Conservation (phyloP, 2,329 filamentous ascomycete genomes). For the Nannizziopsis barbatae region DNA sequence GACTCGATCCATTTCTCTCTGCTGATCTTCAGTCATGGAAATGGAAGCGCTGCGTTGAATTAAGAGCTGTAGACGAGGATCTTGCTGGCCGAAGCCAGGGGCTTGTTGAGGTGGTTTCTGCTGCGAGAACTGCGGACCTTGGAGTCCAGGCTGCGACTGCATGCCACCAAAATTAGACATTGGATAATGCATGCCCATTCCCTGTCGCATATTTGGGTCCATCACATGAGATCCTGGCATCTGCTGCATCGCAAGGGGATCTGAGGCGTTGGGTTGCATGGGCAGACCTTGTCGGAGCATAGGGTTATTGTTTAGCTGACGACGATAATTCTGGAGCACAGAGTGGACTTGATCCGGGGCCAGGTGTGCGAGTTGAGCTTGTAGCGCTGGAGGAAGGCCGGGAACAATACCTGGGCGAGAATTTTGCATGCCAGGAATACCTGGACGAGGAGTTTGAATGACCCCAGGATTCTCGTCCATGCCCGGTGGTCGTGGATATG, state of each 20-base stretch:
- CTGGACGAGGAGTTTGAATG: conserved; percentile 23
- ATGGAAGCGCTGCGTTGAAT: conserved; percentile 26
- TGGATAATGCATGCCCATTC: conserved; percentile 27
- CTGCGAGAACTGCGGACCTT: conserved; percentile 14
- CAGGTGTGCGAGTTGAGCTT: conserved; percentile 29
- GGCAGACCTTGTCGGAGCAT: conserved; percentile 26
- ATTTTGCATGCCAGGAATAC: conserved; percentile 26
- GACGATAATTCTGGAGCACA: conserved; percentile 27
- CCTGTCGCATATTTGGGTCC: conserved; percentile 27
- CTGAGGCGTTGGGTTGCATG: conserved; percentile 24
- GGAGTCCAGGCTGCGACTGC: conserved; percentile 7
- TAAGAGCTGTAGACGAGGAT: conserved; percentile 23
- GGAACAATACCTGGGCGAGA: conserved; percentile 26
- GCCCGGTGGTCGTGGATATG: conserved; percentile 26
- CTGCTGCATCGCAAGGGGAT: conserved; percentile 25
- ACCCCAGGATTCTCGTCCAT: conserved; percentile 27
- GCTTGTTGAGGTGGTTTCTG: conserved; percentile 17
- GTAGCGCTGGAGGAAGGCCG: conserved; percentile 26
- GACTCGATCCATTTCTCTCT: conserved; percentile 34
- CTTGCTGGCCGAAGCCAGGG: conserved; percentile 3
- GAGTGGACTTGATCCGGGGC: conserved; percentile 26
- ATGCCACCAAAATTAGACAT: conserved; percentile 23
- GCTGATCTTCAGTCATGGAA: conserved; percentile 32
- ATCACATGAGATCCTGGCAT: conserved; percentile 26
- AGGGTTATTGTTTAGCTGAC: conserved; percentile 23